A percentile compares a stretch with the other conserved stretches of the same genome.
These are phyloP conservation scores for Alternaria gaisen DNA, from an alignment of 2,329 filamentous ascomycete genomes.

Conservation along the genomic window DNA sequence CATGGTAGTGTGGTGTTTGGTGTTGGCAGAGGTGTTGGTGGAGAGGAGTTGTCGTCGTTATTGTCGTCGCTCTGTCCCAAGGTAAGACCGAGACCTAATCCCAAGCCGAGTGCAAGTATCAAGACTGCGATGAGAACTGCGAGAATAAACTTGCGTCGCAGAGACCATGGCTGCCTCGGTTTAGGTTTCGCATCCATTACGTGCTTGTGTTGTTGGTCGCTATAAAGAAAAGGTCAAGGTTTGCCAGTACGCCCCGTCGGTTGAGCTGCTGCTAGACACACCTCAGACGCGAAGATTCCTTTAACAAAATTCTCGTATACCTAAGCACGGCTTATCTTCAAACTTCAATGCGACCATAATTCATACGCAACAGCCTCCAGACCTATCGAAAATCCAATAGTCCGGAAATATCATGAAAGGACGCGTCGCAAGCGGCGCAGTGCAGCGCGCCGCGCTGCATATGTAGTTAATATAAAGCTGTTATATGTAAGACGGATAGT, in stretches of 20 bases:
- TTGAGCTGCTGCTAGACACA: background rate
- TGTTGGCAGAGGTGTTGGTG: conserved; percentile 31
- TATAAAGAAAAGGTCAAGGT: background rate
- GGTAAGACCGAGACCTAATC: conserved; percentile 65
- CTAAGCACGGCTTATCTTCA: background rate
- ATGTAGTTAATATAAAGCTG: conserved; percentile 19
- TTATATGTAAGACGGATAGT: conserved; percentile 3
- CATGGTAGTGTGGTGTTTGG: conserved; percentile 53
- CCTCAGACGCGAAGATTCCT: background rate
- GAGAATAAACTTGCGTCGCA: conserved; percentile 40
- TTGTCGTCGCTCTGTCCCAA: conserved; percentile 38
- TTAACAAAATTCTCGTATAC: background rate
- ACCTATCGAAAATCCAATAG: background rate
- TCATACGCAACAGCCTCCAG: background rate
- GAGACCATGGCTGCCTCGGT: conserved; percentile 25
- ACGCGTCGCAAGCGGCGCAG: conserved; percentile 14
- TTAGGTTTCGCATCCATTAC: conserved; percentile 22
- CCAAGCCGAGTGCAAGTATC: conserved; percentile 62
- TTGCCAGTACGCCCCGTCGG: background rate
- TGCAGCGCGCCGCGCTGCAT: conserved; percentile 1
- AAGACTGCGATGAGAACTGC: conserved; percentile 53
- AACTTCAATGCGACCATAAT: background rate
- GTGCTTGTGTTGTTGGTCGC: background rate
- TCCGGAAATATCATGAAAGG: background rate
- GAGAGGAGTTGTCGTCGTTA: conserved; percentile 29